Conservation (phyloP, 2,329 filamentous ascomycete species). For the Akanthomyces lecanii region DNA sequence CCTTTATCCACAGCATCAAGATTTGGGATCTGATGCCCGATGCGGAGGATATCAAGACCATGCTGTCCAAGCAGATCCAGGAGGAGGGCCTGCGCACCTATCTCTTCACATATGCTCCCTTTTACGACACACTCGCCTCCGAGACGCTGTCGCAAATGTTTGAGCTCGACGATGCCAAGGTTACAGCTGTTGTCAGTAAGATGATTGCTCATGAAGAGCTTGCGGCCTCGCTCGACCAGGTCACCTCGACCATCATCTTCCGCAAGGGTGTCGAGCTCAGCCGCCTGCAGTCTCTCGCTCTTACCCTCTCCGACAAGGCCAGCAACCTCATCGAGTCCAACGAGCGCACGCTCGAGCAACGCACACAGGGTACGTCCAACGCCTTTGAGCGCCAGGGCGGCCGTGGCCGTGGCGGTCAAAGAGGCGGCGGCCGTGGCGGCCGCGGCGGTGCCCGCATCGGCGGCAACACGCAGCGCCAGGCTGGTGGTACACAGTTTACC, state of each 20-base stretch:
- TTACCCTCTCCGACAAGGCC: constrained; percentile 93
- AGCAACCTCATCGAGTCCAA: constrained; percentile 94
- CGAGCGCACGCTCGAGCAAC: constrained; percentile 93
- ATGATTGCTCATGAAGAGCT: constrained; percentile 99
- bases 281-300: constrained; percentile 87
- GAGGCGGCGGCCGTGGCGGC: constrained; percentile 58
- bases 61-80: constrained; percentile 97
- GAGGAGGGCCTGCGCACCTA: constrained; percentile 97
- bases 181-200: constrained; percentile 91
- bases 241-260: constrained; percentile 97
- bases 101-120: constrained; percentile 98
- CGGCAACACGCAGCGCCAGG: constrained; percentile 60
- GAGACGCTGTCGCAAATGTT: constrained; percentile 89
- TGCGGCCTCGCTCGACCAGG: constrained; percentile 91
- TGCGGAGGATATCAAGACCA: constrained; percentile 87
- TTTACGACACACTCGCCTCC: constrained; percentile 94
- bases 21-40: constrained; percentile 98
- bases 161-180: constrained; percentile 85
- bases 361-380: constrained; percentile 91
- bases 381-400: constrained; percentile 92
- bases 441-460: constrained; percentile 56
- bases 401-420: constrained; percentile 63
- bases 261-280: constrained; percentile 98
- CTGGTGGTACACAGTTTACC: constrained; percentile 74
- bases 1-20: constrained; percentile 96